Conservation (phyloP, 225 moss, liverwort and hornwort species). For the Physcomitrium patens region DNA sequence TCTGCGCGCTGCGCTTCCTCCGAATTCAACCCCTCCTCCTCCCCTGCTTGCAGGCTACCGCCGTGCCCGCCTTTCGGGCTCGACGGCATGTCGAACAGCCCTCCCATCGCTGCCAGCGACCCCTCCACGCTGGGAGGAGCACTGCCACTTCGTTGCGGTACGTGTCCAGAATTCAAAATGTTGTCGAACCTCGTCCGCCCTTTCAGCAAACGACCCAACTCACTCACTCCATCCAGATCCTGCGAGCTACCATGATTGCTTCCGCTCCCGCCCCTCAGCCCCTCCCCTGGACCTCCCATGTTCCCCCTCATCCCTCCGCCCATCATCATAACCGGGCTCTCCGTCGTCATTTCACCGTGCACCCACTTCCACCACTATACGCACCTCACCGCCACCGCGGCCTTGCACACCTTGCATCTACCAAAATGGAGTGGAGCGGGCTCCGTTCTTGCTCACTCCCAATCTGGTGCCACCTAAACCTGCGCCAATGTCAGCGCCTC, state of each 20-base stretch:
- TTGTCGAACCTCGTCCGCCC: conserved; percentile 87
- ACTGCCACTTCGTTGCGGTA: conserved; percentile 97
- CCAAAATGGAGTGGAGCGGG: too few relatives aligned
- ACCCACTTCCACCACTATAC: conserved; percentile 15
- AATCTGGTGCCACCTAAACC: too few relatives aligned
- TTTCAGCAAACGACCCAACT: conserved; percentile 82
- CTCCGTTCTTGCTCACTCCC: too few relatives aligned
- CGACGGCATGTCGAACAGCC: conserved; percentile 68
- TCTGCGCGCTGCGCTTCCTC: conserved; percentile 90
- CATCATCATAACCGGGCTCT: conserved; percentile 92
- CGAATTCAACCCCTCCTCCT: conserved; percentile 62
- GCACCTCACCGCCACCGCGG: neutral
- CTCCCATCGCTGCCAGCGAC: conserved; percentile 79
- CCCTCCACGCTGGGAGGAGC: conserved; percentile 99
- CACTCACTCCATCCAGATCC: conserved; percentile 74
- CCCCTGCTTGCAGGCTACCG: conserved; percentile 51
- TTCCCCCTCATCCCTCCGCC: conserved; percentile 86
- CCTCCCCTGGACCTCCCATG: conserved; percentile 77
- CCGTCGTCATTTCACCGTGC: conserved; percentile 72
- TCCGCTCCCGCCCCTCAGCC: conserved; percentile 59
- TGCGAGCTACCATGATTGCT: conserved; percentile 67
- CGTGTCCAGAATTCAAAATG: conserved; percentile 77
- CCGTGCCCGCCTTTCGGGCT: conserved; percentile 56
- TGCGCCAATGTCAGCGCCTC: too few relatives aligned
- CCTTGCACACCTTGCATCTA: too few relatives aligned